Evolutionary conservation across 2,329 filamentous ascomycete species (phyloP).

Genomic region (Fusarium sambucinum): DNA sequence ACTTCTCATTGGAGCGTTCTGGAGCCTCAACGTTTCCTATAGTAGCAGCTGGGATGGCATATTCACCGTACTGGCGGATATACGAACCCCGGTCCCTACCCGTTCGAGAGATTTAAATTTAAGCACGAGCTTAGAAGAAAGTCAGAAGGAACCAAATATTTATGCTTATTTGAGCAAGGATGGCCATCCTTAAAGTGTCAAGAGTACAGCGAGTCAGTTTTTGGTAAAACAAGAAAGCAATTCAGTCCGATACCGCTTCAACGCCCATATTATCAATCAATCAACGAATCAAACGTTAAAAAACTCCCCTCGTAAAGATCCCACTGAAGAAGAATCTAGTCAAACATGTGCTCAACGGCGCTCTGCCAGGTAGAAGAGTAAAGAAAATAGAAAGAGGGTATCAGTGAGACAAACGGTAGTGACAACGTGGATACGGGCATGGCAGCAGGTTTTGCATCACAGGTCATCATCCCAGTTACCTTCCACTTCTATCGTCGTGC

Average conservation of each 20-base stretch:
- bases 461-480: slow-evolving; percentile 58
- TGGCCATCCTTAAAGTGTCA: slow-evolving; percentile 12
- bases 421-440: slow-evolving; percentile 18
- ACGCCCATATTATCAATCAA: slow-evolving; percentile 27
- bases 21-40: slow-evolving; percentile 10
- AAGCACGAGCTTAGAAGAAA: slow-evolving; percentile 3
- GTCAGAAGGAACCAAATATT: slow-evolving; percentile 9
- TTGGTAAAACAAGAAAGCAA: slow-evolving; percentile 13
- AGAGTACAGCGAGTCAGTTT: slow-evolving; percentile 20
- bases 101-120: background rate
- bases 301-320: slow-evolving; percentile 30
- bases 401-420: slow-evolving; percentile 30
- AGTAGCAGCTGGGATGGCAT: slow-evolving; percentile 10
- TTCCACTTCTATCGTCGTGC: slow-evolving; percentile 74
- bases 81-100: slow-evolving; percentile 4
- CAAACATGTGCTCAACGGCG: slow-evolving; percentile 10
- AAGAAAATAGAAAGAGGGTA: slow-evolving; percentile 31
- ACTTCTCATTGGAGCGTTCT: slow-evolving; percentile 21
- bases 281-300: background rate
- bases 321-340: slow-evolving; percentile 1
- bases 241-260: slow-evolving; percentile 17
- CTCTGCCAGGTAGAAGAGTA: slow-evolving; percentile 15
- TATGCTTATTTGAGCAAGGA: slow-evolving; percentile 36
- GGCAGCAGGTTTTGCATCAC: slow-evolving; percentile 28
- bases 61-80: slow-evolving; percentile 17